Evolutionary conservation across 2,329 filamentous ascomycete genomes (phyloP).

Genomic region (Xylariaceae sp.): DNA sequence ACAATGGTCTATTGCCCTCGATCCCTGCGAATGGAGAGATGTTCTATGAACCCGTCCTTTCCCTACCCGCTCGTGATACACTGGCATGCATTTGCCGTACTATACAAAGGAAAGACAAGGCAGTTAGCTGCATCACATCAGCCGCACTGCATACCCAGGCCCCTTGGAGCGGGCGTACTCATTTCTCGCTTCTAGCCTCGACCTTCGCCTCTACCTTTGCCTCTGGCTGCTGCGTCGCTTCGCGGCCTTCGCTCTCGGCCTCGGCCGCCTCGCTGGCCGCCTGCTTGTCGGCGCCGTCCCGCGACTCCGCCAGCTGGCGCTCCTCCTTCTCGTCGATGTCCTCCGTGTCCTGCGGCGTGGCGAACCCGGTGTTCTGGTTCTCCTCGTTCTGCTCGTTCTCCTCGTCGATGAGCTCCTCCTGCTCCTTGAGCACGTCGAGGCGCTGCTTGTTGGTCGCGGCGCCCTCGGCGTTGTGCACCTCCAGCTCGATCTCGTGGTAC

Average conservation of each 20-base stretch:
- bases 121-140: neutral
- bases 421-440: conserved; percentile 95
- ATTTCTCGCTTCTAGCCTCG: conserved; percentile 10
- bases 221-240: conserved; percentile 29
- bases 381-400: conserved; percentile 88
- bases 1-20: no score
- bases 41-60: no score
- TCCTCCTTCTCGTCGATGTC: conserved; percentile 95
- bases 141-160: neutral
- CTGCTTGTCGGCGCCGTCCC: conserved; percentile 37
- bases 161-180: conserved; percentile 1
- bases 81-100: no score
- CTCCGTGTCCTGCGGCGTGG: conserved; percentile 75
- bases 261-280: conserved; percentile 47
- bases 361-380: conserved; percentile 66
- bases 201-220: conserved; percentile 9
- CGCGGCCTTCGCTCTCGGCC: conserved; percentile 41
- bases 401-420: conserved; percentile 95
- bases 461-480: conserved; percentile 93
- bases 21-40: no score
- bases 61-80: no score
- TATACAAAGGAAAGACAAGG: no score
- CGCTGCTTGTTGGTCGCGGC: conserved; percentile 98
- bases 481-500: conserved; percentile 98
- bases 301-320: conserved; percentile 45